Percentiles rank a stretch among this genome's conserved stretches.
Conservation (phyloP, 2,329 filamentous ascomycete species). For the Neoascochyta sp. region DNA sequence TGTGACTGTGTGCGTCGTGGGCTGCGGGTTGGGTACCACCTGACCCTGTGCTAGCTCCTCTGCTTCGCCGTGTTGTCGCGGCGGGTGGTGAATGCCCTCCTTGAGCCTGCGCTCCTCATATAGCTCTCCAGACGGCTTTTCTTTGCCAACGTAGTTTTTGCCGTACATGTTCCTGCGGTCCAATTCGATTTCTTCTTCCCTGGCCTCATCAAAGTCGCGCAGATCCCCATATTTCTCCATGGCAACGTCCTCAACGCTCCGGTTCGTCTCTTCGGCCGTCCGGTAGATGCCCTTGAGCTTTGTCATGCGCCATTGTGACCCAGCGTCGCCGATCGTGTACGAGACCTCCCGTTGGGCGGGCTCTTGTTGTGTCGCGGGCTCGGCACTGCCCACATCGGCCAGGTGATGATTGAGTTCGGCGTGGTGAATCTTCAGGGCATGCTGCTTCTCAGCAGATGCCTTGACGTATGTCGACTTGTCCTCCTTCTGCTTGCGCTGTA, state of each 20-base stretch:
- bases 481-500: conserved; percentile 57
- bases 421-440: conserved; percentile 69
- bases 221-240: conserved; percentile 76
- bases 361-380: conserved; percentile 37
- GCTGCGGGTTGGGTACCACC: conserved; percentile 54
- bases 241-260: conserved; percentile 76
- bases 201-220: conserved; percentile 82
- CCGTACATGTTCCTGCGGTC: conserved; percentile 82
- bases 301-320: conserved; percentile 94
- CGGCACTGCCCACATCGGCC: conserved; percentile 51
- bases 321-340: conserved; percentile 85
- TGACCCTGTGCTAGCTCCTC: conserved; percentile 51
- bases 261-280: conserved; percentile 68
- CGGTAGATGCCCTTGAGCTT: conserved; percentile 84
- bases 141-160: conserved; percentile 75
- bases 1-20: conserved; percentile 46
- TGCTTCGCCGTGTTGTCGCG: conserved; percentile 21
- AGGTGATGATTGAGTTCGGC: conserved; percentile 77
- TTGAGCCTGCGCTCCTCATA: conserved; percentile 70
- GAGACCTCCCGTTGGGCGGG: conserved; percentile 60
- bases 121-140: conserved; percentile 83
- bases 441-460: conserved; percentile 53
- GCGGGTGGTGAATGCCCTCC: conserved; percentile 47
- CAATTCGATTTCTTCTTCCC: conserved; percentile 88
- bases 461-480: conserved; percentile 43